phyloP scores from a whole-genome alignment of 1,139 yeast species.

The Tardiomyces blankii region DNA sequence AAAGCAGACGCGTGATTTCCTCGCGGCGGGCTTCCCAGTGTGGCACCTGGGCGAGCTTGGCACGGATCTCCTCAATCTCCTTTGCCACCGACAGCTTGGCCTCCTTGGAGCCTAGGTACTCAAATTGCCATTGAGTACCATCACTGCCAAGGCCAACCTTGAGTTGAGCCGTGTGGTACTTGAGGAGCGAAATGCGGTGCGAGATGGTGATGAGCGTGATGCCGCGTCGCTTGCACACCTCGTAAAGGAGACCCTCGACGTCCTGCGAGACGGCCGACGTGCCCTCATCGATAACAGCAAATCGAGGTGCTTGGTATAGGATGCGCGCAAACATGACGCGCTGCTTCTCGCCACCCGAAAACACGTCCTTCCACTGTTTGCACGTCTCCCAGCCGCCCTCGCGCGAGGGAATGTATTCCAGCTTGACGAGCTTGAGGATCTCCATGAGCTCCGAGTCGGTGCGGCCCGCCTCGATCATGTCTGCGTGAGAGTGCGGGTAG shows the following conservation, averaged over 20 bases:
- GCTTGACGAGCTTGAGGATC: slow-evolving; percentile 62
- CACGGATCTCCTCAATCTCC: slow-evolving; percentile 23
- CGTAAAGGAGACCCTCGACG: slow-evolving; percentile 82
- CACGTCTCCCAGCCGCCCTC: slow-evolving; percentile 51
- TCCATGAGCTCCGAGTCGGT: slow-evolving; percentile 60
- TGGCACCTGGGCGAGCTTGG: slow-evolving; percentile 21
- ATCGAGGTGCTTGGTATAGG: slow-evolving; percentile 67
- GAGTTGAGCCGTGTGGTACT: slow-evolving; percentile 62
- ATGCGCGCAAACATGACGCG: slow-evolving; percentile 84
- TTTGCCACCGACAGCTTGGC: slow-evolving; percentile 24
- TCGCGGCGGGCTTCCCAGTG: slow-evolving; percentile 22
- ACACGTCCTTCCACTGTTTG: slow-evolving; percentile 82
- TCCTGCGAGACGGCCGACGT: slow-evolving; percentile 90
- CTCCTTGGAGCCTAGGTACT: slow-evolving; percentile 17
- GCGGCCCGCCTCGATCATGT: slow-evolving; percentile 61
- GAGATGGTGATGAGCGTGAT: slow-evolving; percentile 77
- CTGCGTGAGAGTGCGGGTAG: slow-evolving; percentile 71
- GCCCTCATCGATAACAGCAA: slow-evolving; percentile 83
- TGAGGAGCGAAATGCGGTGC: slow-evolving; percentile 76
- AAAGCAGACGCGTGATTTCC: slow-evolving; percentile 18
- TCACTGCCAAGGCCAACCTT: slow-evolving; percentile 54
- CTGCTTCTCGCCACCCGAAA: slow-evolving; percentile 94
- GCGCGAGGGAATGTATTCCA: slow-evolving; percentile 62
- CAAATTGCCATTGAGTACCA: slow-evolving; percentile 36
- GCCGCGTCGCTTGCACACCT: slow-evolving; percentile 53